phyloP scores from a whole-genome alignment of 192 early-diverging fungal species.

The Umbelopsis isabellina region DNA sequence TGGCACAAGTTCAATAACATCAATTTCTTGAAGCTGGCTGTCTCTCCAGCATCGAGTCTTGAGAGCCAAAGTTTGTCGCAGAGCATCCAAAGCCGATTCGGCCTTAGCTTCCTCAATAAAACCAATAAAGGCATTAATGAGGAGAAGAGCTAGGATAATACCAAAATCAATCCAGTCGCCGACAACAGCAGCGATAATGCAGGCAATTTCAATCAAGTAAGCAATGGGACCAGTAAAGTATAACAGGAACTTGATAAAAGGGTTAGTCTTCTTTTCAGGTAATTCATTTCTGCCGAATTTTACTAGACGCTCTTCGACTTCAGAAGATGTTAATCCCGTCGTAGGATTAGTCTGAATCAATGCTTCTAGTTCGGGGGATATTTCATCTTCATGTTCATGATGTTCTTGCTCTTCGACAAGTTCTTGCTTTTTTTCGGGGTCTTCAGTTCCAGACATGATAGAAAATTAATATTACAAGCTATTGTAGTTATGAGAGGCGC shows the following conservation, averaged over 20 bases:
- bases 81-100: conserved; percentile 86
- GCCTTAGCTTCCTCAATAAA: conserved; percentile 90
- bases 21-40: conserved; percentile 68
- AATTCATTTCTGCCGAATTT: conserved; percentile 84
- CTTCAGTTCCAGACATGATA: not conserved
- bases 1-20: conserved; percentile 80
- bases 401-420: conserved; percentile 74
- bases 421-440: conserved; percentile 44
- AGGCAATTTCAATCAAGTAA: conserved; percentile 88
- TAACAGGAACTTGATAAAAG: conserved; percentile 80
- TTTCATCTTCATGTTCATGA: conserved; percentile 74
- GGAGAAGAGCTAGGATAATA: conserved; percentile 73
- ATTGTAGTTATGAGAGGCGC: no score
- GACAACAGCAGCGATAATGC: conserved; percentile 73
- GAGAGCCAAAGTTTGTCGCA: conserved; percentile 89
- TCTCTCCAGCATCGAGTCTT: conserved; percentile 82
- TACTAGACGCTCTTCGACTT: conserved; percentile 72
- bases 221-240: conserved; percentile 92
- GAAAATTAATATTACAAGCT: no score
- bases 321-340: conserved; percentile 73
- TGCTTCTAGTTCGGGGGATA: conserved; percentile 81
- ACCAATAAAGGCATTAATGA: conserved; percentile 88
- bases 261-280: conserved; percentile 84
- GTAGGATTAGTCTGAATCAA: conserved; percentile 79
- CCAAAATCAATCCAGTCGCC: conserved; percentile 81